Base-by-base conservation (phyloP, 441 rosid species). In the Gossypium gossypioides region DNA sequence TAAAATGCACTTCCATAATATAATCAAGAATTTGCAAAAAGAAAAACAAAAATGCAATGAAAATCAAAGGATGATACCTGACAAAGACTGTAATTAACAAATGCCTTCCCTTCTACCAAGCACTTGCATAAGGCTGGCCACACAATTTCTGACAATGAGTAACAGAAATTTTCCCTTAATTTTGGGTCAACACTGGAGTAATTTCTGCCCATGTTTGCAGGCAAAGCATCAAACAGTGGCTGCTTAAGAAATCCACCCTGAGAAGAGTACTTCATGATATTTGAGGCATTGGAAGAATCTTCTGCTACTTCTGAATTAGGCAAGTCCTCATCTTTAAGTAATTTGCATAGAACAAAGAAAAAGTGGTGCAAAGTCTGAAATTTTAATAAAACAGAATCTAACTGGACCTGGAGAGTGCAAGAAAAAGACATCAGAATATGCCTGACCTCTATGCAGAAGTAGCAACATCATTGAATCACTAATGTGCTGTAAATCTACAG, bases 221-320 rank as follows among this genome's bases (percentile, higher is more conserved):
- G 78, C 62, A 78, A 74, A 78, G 86, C 72, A 81, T 75, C 81
- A 74, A 86, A 76, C 59, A 68, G 56, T 40, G 98, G 91, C 78
- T 93, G 96, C 75, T 76, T 83, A 78, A 96, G 77, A 85, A 96
- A 96, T 57, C 98, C 97, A 70, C 99, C 99, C 75, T 88, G 87
- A 60, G 84, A 84, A 81, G 91, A 84, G 82, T 83, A 84, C 71
- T 74, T 84, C 24, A 52, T 67, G 13, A 60, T 21, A 71, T 50
- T 78, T 24, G 72, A 68, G 40, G 75, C 50, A 60, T 76, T 88
- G 7, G 84, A 77, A 48, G 77, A 73, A 76, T 72, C 86, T 79
- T 76, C 83, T 44, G 71, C 77, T 61, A 68, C 27, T 75, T 78
- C 84, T 48, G 79, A 75, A 71, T 78, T 76, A 69, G 83, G 73